Evolutionary conservation across 805 yeast species (phyloP).

Genomic region (Cyberlindnera veronae): DNA sequence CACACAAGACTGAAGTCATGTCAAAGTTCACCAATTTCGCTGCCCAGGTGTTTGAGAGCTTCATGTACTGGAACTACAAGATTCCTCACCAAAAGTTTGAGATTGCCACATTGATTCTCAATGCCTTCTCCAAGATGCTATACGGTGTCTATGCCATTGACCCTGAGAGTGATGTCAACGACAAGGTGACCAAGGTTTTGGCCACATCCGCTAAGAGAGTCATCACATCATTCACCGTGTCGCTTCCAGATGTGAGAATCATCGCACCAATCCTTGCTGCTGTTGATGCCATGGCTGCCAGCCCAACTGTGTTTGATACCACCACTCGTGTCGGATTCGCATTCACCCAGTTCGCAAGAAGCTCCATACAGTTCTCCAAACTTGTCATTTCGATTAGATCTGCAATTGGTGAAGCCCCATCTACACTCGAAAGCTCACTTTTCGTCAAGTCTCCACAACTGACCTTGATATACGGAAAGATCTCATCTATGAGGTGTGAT

Average conservation of each 20-base stretch:
- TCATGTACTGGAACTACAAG: slow-evolving; percentile 63
- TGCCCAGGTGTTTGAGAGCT: slow-evolving; percentile 71
- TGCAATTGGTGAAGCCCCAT: slow-evolving; percentile 44
- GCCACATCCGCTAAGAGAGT: slow-evolving; percentile 49
- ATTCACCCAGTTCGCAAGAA: slow-evolving; percentile 46
- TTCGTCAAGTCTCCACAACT: slow-evolving; percentile 54
- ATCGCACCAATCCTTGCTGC: slow-evolving; percentile 49
- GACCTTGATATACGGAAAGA: slow-evolving; percentile 53
- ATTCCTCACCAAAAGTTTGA: slow-evolving; percentile 53
- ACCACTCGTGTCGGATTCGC: slow-evolving; percentile 44
- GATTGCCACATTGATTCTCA: slow-evolving; percentile 53
- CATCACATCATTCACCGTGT: slow-evolving; percentile 51
- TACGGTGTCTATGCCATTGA: slow-evolving; percentile 54
- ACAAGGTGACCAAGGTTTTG: slow-evolving; percentile 47
- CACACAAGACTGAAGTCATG: slow-evolving; percentile 50
- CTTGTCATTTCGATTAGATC: slow-evolving; percentile 57
- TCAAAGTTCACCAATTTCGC: slow-evolving; percentile 51
- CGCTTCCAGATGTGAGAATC: slow-evolving; percentile 50
- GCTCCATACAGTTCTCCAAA: slow-evolving; percentile 53
- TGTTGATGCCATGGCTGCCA: slow-evolving; percentile 43
- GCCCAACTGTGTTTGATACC: slow-evolving; percentile 35
- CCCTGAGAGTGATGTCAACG: slow-evolving; percentile 32
- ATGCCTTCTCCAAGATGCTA: slow-evolving; percentile 53
- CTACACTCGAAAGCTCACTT: slow-evolving; percentile 60
- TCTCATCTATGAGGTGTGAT: slow-evolving; percentile 43